Evolutionary conservation across 225 moss, liverwort and hornwort species (phyloP).

Genomic region (Straminergon stramineum): DNA sequence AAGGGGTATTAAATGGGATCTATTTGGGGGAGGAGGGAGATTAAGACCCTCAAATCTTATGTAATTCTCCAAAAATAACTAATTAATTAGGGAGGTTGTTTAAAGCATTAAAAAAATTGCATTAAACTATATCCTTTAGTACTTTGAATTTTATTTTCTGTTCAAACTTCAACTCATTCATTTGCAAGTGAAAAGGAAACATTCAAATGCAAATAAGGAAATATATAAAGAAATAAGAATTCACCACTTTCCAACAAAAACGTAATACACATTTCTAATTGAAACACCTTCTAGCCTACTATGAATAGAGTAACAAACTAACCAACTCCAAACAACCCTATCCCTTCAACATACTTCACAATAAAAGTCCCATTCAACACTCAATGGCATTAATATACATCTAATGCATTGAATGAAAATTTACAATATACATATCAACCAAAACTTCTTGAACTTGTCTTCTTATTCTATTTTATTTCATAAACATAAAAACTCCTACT

Average conservation of each 20-base stretch:
- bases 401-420: not conserved
- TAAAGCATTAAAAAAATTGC: not conserved
- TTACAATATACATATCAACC: not conserved
- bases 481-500: not conserved
- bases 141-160: not conserved
- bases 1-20: not conserved
- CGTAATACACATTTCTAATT: not conserved
- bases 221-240: not conserved
- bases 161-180: not conserved
- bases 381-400: not conserved
- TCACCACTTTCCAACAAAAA: not conserved
- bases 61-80: not conserved
- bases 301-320: too few species aligned
- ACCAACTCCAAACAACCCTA: not conserved
- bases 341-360: not conserved
- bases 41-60: not conserved
- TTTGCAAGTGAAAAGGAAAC: not conserved
- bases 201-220: not conserved
- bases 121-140: not conserved
- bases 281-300: accelerated
- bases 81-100: too few species aligned
- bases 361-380: not conserved
- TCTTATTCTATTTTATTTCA: not conserved
- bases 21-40: too few species aligned
- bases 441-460: not conserved